Evolutionary conservation across 2,329 filamentous ascomycete species (phyloP), one percentile per base, ranked within the genome.

Genomic region (Bipolaris victoriae): DNA sequence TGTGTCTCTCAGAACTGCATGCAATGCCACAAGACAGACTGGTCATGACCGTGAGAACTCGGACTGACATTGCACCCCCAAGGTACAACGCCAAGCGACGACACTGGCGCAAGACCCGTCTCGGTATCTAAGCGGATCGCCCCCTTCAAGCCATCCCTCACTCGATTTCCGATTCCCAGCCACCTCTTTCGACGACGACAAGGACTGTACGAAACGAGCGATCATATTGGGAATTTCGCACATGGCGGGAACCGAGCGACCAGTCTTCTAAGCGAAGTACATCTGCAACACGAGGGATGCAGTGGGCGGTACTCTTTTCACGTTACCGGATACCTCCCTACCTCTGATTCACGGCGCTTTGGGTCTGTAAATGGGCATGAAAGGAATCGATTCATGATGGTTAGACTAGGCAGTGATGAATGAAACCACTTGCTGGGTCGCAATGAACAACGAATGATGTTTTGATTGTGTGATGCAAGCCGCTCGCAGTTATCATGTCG

Each of bases 51-150:
- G 16, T 41, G 44, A 24, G 45, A 54, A 33, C 48, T 53, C 51
- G 20, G 37, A 57, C 62, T 65, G 44, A 66, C 65, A 57, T 47
- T 13, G 31, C 55, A 37, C 31, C 43, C 29, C 29, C 74, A 80
- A 99, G 95, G 86, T 99, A 99, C 90, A 99, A 99, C 87, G 93
- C 95, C 78, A 99, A 99, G 91, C 87, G 95, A 83, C 91, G 95
- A 85, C 95, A 99, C 83, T 99, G 95, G 95, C 92, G 95, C 86
- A 99, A 99, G 94, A 98, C 95, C 80, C 90, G 92, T 81, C 92
- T 99, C 84, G 92, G 92, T 80, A 96, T 99, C 86, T 99, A 95
- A 86, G 87, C 82, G 80, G 82, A 79, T 84, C 81, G 76, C 79
- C 77, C 79, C 76, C 73, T 68, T 66, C 73, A 64, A 62, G 55